Evolutionary conservation across 2,329 filamentous ascomycete species (phyloP).

Genomic region (Seiridium cupressi): DNA sequence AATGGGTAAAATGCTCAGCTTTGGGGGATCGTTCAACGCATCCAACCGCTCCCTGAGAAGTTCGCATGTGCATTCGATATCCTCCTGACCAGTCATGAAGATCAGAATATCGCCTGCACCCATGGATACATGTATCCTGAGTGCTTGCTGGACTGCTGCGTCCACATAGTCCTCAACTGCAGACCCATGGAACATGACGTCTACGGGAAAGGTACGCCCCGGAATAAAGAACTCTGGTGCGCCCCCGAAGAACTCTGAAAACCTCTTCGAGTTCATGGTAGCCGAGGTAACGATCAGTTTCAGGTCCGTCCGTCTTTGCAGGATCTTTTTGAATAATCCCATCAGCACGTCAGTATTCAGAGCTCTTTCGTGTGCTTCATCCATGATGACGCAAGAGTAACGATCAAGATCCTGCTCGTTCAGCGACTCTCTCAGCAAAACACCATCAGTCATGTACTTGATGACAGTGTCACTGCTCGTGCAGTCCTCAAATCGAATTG

Average conservation of each 20-base stretch:
- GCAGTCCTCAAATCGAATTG: constrained; percentile 97
- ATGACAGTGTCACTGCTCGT: constrained; percentile 94
- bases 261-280: constrained; percentile 96
- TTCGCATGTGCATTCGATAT: constrained; percentile 96
- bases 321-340: constrained; percentile 95
- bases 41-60: constrained; percentile 83
- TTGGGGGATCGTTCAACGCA: constrained; percentile 88
- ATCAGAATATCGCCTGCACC: constrained; percentile 90
- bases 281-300: constrained; percentile 98
- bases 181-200: constrained; percentile 91
- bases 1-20: constrained; percentile 91
- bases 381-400: constrained; percentile 99
- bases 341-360: constrained; percentile 96
- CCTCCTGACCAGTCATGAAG: constrained; percentile 99
- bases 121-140: constrained; percentile 95
- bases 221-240: constrained; percentile 97
- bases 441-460: constrained; percentile 99
- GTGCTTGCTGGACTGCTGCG: constrained; percentile 90
- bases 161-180: constrained; percentile 98
- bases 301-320: constrained; percentile 83
- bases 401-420: constrained; percentile 91
- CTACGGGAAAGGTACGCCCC: constrained; percentile 93
- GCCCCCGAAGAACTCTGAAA: constrained; percentile 93
- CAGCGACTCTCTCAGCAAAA: constrained; percentile 87
- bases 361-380: constrained; percentile 95